These are phyloP conservation scores for Coemansia sp. DNA, from an alignment of 192 early-diverging fungal genomes.

Conservation along the genomic window DNA sequence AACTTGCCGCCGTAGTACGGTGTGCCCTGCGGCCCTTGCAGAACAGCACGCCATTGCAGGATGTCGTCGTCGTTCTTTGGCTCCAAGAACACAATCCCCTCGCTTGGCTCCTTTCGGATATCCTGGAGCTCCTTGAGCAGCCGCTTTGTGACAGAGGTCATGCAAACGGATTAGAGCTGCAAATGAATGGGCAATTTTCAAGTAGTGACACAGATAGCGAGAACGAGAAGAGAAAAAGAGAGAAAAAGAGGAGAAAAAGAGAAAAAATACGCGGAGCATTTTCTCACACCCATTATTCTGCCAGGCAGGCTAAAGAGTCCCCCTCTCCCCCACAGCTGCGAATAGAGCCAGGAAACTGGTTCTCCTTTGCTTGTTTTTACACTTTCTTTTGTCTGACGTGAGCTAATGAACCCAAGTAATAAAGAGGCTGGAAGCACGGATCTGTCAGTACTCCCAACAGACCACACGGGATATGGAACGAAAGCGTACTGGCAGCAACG, in stretches of 20 bases:
- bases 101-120: conserved; percentile 24
- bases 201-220: neutral
- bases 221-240: neutral
- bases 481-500: conserved; percentile 79
- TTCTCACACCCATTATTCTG: no score
- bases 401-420: neutral
- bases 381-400: neutral
- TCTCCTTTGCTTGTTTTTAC: no score
- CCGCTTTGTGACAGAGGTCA: conserved; percentile 55
- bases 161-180: neutral
- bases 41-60: conserved; percentile 52
- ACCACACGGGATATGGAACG: conserved; percentile 72
- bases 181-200: neutral
- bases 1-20: conserved; percentile 72
- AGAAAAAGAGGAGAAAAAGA: neutral
- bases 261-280: no score
- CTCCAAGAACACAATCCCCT: conserved; percentile 31
- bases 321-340: no score
- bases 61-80: conserved; percentile 50
- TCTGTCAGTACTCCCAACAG: conserved; percentile 59
- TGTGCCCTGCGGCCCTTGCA: conserved; percentile 55
- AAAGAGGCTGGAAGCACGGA: conserved; percentile 27
- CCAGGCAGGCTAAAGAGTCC: no score
- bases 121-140: conserved; percentile 65
- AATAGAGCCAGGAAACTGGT: no score